These are phyloP conservation scores for Samsoniella hepiali DNA, from an alignment of 2,329 filamentous ascomycete genomes.

Conservation along the genomic window DNA sequence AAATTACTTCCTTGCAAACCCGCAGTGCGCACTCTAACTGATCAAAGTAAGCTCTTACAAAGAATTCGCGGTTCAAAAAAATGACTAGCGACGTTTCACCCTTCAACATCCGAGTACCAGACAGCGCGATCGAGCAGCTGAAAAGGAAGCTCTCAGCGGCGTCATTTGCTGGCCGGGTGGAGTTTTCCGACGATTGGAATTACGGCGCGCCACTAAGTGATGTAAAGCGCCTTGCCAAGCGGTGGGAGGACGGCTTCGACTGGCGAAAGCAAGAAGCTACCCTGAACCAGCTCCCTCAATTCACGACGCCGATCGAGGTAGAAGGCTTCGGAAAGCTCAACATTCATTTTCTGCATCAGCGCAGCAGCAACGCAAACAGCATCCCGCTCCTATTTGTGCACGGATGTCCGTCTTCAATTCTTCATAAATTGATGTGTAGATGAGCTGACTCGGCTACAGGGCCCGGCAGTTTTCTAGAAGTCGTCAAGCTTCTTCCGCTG, in stretches of 20 bases:
- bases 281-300: conserved; percentile 60
- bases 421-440: background rate
- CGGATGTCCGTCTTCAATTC: conserved; percentile 44
- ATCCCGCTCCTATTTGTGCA: conserved; percentile 66
- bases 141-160: conserved; percentile 32
- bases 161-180: conserved; percentile 29
- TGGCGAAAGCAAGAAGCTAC: conserved; percentile 58
- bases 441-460: conserved; percentile 28
- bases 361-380: conserved; percentile 46
- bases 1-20: background rate
- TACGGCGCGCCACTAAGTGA: conserved; percentile 34
- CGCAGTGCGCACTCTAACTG: too few species aligned
- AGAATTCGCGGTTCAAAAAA: background rate
- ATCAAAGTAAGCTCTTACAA: background rate
- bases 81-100: conserved; percentile 27
- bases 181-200: conserved; percentile 34
- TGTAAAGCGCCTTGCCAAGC: conserved; percentile 33
- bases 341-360: conserved; percentile 63
- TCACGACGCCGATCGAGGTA: conserved; percentile 47
- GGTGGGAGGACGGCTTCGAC: conserved; percentile 51
- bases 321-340: conserved; percentile 57
- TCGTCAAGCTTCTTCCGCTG: conserved; percentile 56
- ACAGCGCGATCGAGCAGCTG: conserved; percentile 29
- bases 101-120: conserved; percentile 35
- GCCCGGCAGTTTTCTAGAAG: conserved; percentile 69